phyloP scores from a whole-genome alignment of 164 flowering plant genomes.

The Vitis riparia region DNA sequence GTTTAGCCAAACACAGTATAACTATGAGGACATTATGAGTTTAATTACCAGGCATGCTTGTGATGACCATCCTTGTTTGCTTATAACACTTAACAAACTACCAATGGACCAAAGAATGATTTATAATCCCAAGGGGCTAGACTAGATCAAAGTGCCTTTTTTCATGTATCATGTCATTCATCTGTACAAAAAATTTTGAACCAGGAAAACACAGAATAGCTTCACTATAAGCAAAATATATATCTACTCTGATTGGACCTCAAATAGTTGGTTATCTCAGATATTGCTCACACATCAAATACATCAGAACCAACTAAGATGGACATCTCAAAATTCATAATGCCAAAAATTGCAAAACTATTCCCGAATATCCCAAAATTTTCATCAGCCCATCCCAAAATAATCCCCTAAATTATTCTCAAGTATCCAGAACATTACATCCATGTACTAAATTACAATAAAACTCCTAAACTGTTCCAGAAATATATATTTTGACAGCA shows the following conservation, averaged over 20 bases:
- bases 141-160: too few relatives aligned
- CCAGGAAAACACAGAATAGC: not conserved
- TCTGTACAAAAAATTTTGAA: not conserved
- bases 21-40: too few relatives aligned
- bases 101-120: too few relatives aligned
- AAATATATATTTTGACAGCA: not conserved
- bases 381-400: not conserved
- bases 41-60: too few relatives aligned
- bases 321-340: not conserved
- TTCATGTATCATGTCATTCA: too few relatives aligned
- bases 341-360: not conserved
- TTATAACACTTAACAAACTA: too few relatives aligned
- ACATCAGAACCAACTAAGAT: not conserved
- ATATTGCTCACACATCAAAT: not conserved
- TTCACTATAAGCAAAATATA: not conserved
- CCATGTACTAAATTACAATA: not conserved
- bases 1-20: too few relatives aligned
- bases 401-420: not conserved
- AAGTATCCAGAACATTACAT: too few relatives aligned
- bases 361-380: not conserved
- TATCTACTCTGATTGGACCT: not conserved
- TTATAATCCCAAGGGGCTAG: too few relatives aligned
- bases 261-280: too few relatives aligned
- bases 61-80: too few relatives aligned
- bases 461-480: not conserved